Conservation (phyloP, 2,329 filamentous ascomycete genomes). For the Karstenula rhodostoma region DNA sequence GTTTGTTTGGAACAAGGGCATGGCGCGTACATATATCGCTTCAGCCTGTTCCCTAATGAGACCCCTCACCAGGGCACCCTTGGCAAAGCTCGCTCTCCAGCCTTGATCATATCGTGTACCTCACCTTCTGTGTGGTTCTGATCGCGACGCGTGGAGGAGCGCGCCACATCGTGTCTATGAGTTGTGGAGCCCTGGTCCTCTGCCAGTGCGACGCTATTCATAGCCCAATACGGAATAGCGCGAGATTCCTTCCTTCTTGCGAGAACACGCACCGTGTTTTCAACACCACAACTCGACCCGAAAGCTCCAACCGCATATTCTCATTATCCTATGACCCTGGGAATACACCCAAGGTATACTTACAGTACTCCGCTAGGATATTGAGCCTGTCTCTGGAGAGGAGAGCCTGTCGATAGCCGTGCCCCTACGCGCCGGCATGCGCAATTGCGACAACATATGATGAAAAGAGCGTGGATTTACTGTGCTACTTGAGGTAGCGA, state of each 20-base stretch:
- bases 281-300: conserved; percentile 10
- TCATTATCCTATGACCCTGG: background rate
- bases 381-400: background rate
- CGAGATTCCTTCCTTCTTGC: conserved; percentile 17
- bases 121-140: background rate
- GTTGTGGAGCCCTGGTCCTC: conserved; percentile 10
- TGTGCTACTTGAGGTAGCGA: conserved; percentile 14
- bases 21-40: background rate
- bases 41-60: background rate
- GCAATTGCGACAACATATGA: conserved; percentile 11
- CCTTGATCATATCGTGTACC: too few relatives aligned
- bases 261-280: conserved; percentile 24
- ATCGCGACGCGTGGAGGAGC: background rate
- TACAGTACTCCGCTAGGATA: background rate
- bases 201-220: background rate
- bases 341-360: background rate
- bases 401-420: background rate
- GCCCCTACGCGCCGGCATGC: conserved; percentile 3
- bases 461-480: conserved; percentile 15
- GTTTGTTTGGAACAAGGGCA: background rate
- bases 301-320: background rate
- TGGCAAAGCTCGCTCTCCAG: background rate
- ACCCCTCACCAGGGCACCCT: background rate
- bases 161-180: conserved; percentile 4
- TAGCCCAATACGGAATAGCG: conserved; percentile 1